Evolutionary conservation across 176 grass and related monocot species (phyloP).

Genomic region (Oryza coarctata): DNA sequence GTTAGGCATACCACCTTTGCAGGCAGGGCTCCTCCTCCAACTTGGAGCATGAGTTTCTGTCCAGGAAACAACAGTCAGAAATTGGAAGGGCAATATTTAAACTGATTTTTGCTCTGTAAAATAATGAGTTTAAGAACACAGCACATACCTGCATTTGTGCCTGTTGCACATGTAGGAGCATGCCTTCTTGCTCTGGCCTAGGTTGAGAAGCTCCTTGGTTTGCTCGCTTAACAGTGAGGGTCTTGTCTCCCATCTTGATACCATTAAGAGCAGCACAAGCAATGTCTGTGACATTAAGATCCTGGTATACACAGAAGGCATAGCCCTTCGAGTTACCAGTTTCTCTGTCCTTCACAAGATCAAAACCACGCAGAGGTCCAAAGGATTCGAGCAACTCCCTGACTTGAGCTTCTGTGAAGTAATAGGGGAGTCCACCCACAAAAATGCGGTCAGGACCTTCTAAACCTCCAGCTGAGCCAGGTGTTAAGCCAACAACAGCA

Average conservation of each 20-base stretch:
- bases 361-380: slow-evolving; percentile 86
- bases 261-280: slow-evolving; percentile 98
- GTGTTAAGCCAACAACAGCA: slow-evolving; percentile 81
- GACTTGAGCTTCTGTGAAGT: slow-evolving; percentile 95
- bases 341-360: slow-evolving; percentile 97
- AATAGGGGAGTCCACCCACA: slow-evolving; percentile 94
- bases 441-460: slow-evolving; percentile 97
- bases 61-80: slow-evolving; percentile 27
- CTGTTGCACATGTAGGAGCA: slow-evolving; percentile 86
- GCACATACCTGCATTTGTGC: slow-evolving; percentile 81
- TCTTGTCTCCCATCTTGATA: slow-evolving; percentile 99
- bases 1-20: slow-evolving; percentile 86
- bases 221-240: slow-evolving; percentile 88
- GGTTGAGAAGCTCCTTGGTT: slow-evolving; percentile 88
- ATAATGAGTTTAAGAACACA: not conserved
- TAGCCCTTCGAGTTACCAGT: slow-evolving; percentile 97
- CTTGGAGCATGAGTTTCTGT: slow-evolving; percentile 83
- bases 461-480: slow-evolving; percentile 87
- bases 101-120: not conserved
- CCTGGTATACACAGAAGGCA: slow-evolving; percentile 96
- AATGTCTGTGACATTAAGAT: slow-evolving; percentile 86
- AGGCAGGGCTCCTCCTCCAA: slow-evolving; percentile 74
- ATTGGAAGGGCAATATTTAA: not conserved
- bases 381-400: slow-evolving; percentile 96
- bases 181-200: slow-evolving; percentile 85